Conservation (phyloP, 2,329 filamentous ascomycete species). For the Colletotrichum shisoi region DNA sequence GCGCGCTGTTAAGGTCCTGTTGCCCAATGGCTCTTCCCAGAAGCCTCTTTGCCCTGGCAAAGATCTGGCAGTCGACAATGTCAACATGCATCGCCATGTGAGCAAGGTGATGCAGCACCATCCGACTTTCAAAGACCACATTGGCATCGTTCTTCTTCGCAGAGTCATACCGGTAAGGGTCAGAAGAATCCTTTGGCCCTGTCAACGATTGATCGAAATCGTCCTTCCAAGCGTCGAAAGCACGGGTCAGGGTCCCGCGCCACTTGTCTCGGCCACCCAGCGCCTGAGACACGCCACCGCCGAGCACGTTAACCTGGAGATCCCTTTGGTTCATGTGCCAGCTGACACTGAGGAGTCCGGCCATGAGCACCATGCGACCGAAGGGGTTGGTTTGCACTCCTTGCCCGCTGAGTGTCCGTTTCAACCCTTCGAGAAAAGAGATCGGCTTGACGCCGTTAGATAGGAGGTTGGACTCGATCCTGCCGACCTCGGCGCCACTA, state of each 20-base stretch:
- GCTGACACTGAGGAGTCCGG: conserved; percentile 88
- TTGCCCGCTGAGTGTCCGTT: conserved; percentile 85
- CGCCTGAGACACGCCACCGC: conserved; percentile 73
- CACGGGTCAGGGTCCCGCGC: conserved; percentile 82
- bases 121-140: conserved; percentile 82
- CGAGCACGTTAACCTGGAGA: conserved; percentile 87
- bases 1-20: conserved; percentile 80
- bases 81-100: conserved; percentile 99
- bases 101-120: conserved; percentile 88
- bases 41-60: conserved; percentile 83
- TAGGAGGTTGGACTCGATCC: conserved; percentile 80
- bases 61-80: conserved; percentile 97
- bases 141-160: conserved; percentile 69
- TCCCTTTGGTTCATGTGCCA: conserved; percentile 99
- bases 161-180: conserved; percentile 64
- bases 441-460: conserved; percentile 84
- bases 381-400: conserved; percentile 91
- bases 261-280: conserved; percentile 90
- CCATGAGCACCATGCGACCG: conserved; percentile 91
- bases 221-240: conserved; percentile 92
- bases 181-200: conserved; percentile 60
- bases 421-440: conserved; percentile 89
- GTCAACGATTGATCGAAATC: conserved; percentile 86
- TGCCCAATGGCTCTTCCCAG: conserved; percentile 85
- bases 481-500: conserved; percentile 83